A percentile compares a stretch with the other conserved stretches of the same genome.
These are phyloP conservation scores for Chrysanthemum seticuspe DNA, from an alignment of 129 eudicot species.

Conservation along the genomic window DNA sequence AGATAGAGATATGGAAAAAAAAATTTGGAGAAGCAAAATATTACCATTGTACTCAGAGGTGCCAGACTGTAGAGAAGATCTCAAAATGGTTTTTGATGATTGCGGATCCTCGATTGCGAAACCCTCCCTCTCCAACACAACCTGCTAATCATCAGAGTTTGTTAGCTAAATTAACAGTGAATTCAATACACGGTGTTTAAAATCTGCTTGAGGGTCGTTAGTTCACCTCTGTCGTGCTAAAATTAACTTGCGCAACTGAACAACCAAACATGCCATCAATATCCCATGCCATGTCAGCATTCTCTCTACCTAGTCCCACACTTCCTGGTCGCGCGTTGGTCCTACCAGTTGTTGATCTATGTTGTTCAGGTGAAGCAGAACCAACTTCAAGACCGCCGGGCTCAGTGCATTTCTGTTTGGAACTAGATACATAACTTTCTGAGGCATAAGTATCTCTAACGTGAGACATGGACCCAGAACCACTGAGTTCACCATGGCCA, in stretches of 20 bases:
- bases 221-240: constrained; percentile 41
- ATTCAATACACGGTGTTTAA: not conserved
- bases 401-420: constrained; percentile 6
- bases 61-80: constrained; percentile 30
- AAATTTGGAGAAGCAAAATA: constrained; percentile 12
- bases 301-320: constrained; percentile 25
- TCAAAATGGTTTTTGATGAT: constrained; percentile 31
- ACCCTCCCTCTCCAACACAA: constrained; percentile 42
- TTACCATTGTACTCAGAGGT: constrained; percentile 31
- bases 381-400: constrained; percentile 8
- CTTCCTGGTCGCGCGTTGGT: no score
- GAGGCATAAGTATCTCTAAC: constrained; percentile 56
- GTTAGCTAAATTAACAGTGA: constrained; percentile 7
- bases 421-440: constrained; percentile 17
- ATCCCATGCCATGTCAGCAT: constrained; percentile 24
- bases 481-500: constrained; percentile 21
- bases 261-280: constrained; percentile 20
- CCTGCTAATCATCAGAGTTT: constrained; percentile 13
- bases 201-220: constrained; percentile 10
- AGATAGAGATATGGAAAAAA: not conserved
- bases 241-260: constrained; percentile 27
- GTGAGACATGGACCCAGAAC: constrained; percentile 42
- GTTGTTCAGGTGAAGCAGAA: constrained; percentile 15
- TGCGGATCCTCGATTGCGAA: constrained; percentile 19
- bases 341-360: no score